Evolutionary conservation across 805 yeast genomes (phyloP).

Genomic region (Candida adriatica): DNA sequence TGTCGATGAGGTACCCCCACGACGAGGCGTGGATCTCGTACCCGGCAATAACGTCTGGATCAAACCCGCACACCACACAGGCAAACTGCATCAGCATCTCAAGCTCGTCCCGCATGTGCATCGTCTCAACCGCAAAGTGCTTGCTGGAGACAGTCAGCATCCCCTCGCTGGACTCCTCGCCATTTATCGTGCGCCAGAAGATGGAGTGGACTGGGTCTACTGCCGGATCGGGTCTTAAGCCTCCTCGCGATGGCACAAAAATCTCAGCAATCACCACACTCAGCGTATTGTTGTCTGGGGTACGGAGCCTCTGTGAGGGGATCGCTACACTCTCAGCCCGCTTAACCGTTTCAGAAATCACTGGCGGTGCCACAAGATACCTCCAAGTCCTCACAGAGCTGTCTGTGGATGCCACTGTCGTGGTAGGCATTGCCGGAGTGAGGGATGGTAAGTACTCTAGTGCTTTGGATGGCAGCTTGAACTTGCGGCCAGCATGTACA

Average conservation of each 20-base stretch:
- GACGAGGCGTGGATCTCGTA: slow-evolving; percentile 74
- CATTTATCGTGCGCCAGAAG: slow-evolving; percentile 56
- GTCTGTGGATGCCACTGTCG: background rate
- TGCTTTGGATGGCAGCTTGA: slow-evolving; percentile 38
- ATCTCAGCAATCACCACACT: slow-evolving; percentile 62
- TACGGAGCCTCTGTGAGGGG: slow-evolving; percentile 27
- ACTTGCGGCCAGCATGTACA: slow-evolving; percentile 60
- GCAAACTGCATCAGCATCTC: slow-evolving; percentile 52
- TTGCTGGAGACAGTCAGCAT: slow-evolving; percentile 22
- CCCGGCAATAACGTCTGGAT: slow-evolving; percentile 86
- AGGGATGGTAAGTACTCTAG: slow-evolving; percentile 26
- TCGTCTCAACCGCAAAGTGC: slow-evolving; percentile 10
- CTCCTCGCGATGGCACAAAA: slow-evolving; percentile 50
- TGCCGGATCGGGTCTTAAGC: slow-evolving; percentile 56
- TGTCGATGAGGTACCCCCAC: slow-evolving; percentile 84
- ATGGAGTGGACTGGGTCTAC: slow-evolving; percentile 52
- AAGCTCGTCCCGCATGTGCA: slow-evolving; percentile 43
- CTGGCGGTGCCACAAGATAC: slow-evolving; percentile 38
- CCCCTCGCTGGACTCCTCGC: slow-evolving; percentile 33
- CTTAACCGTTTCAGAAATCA: slow-evolving; percentile 37
- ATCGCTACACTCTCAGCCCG: slow-evolving; percentile 36
- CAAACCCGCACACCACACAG: slow-evolving; percentile 50
- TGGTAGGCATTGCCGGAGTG: slow-evolving; percentile 1
- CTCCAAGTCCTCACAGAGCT: slow-evolving; percentile 31
- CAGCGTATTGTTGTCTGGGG: slow-evolving; percentile 39